Evolutionary conservation across 2,329 filamentous ascomycete species (phyloP), one percentile per base, ranked within the genome.

Genomic region (Apiospora aurea): DNA sequence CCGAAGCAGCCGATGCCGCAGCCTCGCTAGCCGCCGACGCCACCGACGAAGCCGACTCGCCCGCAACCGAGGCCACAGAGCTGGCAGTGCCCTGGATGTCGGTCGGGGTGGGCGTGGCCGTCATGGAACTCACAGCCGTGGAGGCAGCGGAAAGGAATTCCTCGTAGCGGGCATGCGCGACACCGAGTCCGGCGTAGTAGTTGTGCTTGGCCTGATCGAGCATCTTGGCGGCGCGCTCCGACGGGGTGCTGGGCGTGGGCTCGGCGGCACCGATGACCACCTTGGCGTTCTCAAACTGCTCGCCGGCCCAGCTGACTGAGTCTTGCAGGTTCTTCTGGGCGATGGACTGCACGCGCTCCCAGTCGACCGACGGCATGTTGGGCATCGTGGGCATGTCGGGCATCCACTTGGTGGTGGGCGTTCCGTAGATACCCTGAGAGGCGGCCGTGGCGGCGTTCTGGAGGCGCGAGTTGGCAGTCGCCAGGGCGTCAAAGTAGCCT

Each of bases 141-240:
- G 92, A 94, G 10, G 93, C 94, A 5, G 91, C 90, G 16, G 87
- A 86, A 2, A 96, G 75, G 77, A 96, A 96, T 69, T 92, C 91
- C 6, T 91, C 90, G 80, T 96, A 96, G 49, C 92, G 90, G 61
- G 91, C 93, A 77, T 97, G 92, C 0, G 94, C 94, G 64, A 94
- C 81, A 41, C 94, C 94, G 34, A 96, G 82, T 14, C 92, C 93
- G 74, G 94, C 92, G 76, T 94, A 95, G 81, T 96, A 96, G 78
- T 90, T 88, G 75, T 87, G 82, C 75, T 86, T 88, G 66, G 88
- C 92, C 84, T 86, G 91, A 79, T 85, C 89, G 79, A 84, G 89
- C 82, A 86, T 88, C 85, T 82, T 91, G 81, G 83, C 91, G 73
- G 81, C 87, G 80, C 79, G 82, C 72, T 82, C 82, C 16, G 82